Percentiles rank a stretch among this genome's conserved stretches.
Evolutionary conservation across 192 early-diverging fungal species (phyloP).

Genomic region (Coemansia pectinata): DNA sequence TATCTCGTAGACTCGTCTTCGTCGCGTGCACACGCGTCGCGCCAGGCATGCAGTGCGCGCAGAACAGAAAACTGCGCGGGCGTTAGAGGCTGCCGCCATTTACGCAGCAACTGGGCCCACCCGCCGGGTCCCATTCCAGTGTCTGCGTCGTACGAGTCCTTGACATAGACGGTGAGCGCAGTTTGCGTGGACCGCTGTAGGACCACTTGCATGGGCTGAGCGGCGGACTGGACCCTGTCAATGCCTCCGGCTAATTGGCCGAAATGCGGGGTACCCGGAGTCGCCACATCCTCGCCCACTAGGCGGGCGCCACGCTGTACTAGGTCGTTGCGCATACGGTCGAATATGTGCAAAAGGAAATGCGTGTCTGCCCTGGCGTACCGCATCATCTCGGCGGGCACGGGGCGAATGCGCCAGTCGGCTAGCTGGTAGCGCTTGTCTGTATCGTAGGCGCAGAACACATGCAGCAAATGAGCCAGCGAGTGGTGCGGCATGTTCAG

Average conservation of each 20-base stretch:
- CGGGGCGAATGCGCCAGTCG: conserved; percentile 96
- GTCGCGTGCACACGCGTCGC: conserved; percentile 84
- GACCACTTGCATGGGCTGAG: conserved; percentile 31
- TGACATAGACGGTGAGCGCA: conserved; percentile 68
- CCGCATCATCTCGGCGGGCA: conserved; percentile 86
- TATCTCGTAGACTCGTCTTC: conserved; percentile 92
- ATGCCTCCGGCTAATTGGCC: conserved; percentile 48
- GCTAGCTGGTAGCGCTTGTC: conserved; percentile 96
- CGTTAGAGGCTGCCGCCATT: conserved; percentile 60
- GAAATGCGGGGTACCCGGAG: conserved; percentile 16
- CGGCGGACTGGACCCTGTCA: conserved; percentile 23
- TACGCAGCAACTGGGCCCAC: conserved; percentile 70
- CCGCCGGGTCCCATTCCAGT: conserved; percentile 76
- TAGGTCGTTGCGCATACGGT: conserved; percentile 86
- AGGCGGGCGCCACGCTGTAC: conserved; percentile 46
- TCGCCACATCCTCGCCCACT: conserved; percentile 54
- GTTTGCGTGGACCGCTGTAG: conserved; percentile 72
- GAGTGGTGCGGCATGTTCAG: conserved; percentile 81
- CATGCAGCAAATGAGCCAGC: conserved; percentile 77
- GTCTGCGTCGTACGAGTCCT: conserved; percentile 82
- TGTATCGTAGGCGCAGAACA: conserved; percentile 75
- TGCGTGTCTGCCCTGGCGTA: conserved; percentile 97
- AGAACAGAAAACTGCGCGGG: conserved; percentile 76
- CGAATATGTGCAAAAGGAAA: conserved; percentile 93
- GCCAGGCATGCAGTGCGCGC: conserved; percentile 89